These are phyloP conservation scores for Phylloporus scabripes DNA, from an alignment of 768 basidiomycete species.

Conservation along the genomic window DNA sequence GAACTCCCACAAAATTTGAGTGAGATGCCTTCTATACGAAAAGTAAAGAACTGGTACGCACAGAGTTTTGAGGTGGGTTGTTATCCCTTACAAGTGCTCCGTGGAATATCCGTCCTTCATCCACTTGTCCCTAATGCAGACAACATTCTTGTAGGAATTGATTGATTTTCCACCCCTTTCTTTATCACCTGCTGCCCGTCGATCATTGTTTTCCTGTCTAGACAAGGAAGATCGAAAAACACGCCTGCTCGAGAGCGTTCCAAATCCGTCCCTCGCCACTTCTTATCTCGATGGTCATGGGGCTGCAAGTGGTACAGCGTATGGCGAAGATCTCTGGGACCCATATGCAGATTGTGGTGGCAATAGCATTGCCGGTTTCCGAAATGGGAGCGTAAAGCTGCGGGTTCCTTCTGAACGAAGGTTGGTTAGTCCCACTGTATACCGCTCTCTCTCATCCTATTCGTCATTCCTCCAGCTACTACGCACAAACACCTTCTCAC, in stretches of 20 bases:
- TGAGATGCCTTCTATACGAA: constrained; percentile 87
- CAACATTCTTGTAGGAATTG: constrained; percentile 58
- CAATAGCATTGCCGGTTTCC: constrained; percentile 27
- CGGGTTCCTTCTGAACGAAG: constrained; percentile 82
- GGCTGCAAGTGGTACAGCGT: constrained; percentile 11
- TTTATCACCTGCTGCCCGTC: constrained; percentile 61
- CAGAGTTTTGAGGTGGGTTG: constrained; percentile 88
- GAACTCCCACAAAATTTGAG: constrained; percentile 88
- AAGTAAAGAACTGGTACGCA: constrained; percentile 98
- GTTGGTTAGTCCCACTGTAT: constrained; percentile 33
- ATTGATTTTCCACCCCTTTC: constrained; percentile 77
- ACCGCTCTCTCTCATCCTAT: constrained; percentile 2
- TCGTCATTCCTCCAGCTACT: constrained; percentile 53
- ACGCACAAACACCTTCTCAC: constrained; percentile 67
- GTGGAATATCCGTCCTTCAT: too few relatives aligned
- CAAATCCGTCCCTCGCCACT: constrained; percentile 64
- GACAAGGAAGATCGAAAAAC: constrained; percentile 32
- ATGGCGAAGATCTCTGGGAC: constrained; percentile 3
- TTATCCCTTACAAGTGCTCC: not conserved
- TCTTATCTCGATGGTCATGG: constrained; percentile 31
- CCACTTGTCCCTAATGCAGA: not conserved
- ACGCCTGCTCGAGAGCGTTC: constrained; percentile 64
- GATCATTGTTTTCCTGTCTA: constrained; percentile 53
- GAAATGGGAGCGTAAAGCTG: constrained; percentile 55
- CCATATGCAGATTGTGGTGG: constrained; percentile 26